Conservation (phyloP, 805 yeast species). For the Cyberlindnera petersonii region DNA sequence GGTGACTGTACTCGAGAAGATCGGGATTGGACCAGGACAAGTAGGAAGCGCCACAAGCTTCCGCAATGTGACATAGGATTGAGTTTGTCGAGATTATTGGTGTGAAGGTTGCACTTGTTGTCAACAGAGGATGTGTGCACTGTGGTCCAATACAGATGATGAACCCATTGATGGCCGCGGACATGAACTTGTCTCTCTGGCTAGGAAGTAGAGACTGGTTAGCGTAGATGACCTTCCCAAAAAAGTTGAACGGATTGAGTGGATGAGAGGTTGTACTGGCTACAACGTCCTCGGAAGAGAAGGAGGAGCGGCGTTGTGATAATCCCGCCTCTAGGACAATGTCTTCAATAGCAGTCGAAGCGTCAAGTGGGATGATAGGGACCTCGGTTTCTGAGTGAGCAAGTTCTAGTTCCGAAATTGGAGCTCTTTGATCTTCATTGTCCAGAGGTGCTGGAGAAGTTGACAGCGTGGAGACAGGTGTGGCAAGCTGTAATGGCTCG, state of each 20-base stretch:
- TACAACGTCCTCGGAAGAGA: too few species aligned
- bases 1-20: conserved; percentile 24
- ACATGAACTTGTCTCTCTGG: conserved; percentile 12
- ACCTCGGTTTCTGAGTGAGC: not conserved
- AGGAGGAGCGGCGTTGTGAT: not conserved
- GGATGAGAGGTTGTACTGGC: not conserved
- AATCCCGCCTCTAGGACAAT: conserved; percentile 2
- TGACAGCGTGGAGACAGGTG: not conserved
- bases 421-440: not conserved
- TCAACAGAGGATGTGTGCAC: conserved; percentile 36
- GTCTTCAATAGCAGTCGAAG: conserved; percentile 6
- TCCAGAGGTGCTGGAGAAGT: not conserved
- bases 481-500: not conserved
- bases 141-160: conserved; percentile 41
- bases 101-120: conserved; percentile 38
- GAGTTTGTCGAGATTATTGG: conserved; percentile 32
- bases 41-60: conserved; percentile 40
- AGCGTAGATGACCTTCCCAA: conserved; percentile 3
- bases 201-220: conserved; percentile 4
- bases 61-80: conserved; percentile 32
- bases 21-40: conserved; percentile 32
- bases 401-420: too few species aligned
- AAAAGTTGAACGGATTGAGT: conserved; percentile 1
- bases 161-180: conserved; percentile 37
- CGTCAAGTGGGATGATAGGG: conserved; percentile 8